Evolutionary conservation across 2,329 filamentous ascomycete species (phyloP), one percentile per base, ranked within the genome.

Genomic region (Paecilomyces sp.): DNA sequence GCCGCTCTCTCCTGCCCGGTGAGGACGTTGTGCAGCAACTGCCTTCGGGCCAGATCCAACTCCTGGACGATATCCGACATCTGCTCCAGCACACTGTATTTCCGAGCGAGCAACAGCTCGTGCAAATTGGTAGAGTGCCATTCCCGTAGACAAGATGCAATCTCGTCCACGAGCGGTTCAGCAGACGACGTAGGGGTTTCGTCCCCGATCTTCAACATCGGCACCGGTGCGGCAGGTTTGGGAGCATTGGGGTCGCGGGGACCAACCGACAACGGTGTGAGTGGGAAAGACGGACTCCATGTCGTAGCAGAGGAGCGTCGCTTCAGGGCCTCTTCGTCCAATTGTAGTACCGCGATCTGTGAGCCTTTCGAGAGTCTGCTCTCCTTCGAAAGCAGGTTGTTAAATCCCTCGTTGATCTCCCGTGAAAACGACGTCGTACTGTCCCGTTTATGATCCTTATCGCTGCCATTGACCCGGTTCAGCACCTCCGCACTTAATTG

Each of bases 61-160:
- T 87, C 86, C 56, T 87, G 85, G 53, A 97, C 89, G 58, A 97
- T 82, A 59, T 84, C 83, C 1, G 91, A 90, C 72, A 97, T 86
- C 63, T 88, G 86, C 67, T 96, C 91, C 58, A 99, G 80, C 58
- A 88, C 84, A 56, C 83, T 79, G 75, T 99, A 99, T 72, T 92
- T 87, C 61, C 91, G 85, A 22, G 87, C 86, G 8, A 99, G 83
- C 1, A 99, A 83, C 25, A 97, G 82, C 72, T 96, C 91, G 76
- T 99, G 95, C 15, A 99, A 82, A 71, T 97, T 95, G 18, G 92
- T 96, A 22, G 94, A 96, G 77, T 99, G 93, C 95, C 94, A 99
- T 82, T 99, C 94, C 67, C 94, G 86, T 63, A 99, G 78, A 72
- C 94, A 99, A 3, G 92, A 97, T 13, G 94, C 92, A 67, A 99